Percentiles rank a stretch among this genome's conserved stretches.
These are phyloP conservation scores for Madurella fahalii DNA, from an alignment of 2,329 filamentous ascomycete genomes.

Conservation along the genomic window DNA sequence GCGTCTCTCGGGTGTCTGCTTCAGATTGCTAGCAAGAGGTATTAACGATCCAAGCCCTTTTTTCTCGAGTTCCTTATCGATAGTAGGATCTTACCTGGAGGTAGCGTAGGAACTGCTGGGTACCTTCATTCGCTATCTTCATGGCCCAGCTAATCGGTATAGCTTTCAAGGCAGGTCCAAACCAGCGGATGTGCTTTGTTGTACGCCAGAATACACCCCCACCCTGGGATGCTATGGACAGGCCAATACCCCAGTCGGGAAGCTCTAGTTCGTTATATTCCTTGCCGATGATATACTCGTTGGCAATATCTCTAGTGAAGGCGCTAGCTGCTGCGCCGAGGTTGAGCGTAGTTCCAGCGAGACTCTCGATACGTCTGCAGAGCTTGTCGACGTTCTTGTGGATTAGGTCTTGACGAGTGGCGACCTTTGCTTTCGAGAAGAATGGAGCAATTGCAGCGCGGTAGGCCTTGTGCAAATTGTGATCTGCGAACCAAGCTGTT, in stretches of 20 bases:
- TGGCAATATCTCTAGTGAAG: conserved; percentile 16
- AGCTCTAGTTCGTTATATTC: conserved; percentile 14
- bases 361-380: conserved; percentile 1
- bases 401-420: neutral
- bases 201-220: conserved; percentile 16
- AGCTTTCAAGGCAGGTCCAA: conserved; percentile 13
- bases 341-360: conserved; percentile 5
- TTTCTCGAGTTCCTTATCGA: no score
- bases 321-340: conserved; percentile 18
- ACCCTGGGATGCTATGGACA: conserved; percentile 10
- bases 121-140: conserved; percentile 9
- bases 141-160: conserved; percentile 14
- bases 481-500: conserved; percentile 1
- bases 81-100: neutral
- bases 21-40: conserved; percentile 1
- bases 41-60: no score
- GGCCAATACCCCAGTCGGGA: conserved; percentile 13
- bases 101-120: conserved; percentile 4
- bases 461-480: conserved; percentile 4
- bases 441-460: neutral
- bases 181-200: conserved; percentile 23
- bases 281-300: conserved; percentile 16
- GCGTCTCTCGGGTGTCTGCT: neutral
- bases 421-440: conserved; percentile 7
- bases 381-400: conserved; percentile 9